Percentiles rank a stretch among this genome's conserved stretches.
These are phyloP conservation scores for Suaeda aralocaspica DNA, from an alignment of 148 eudicot species.

Conservation along the genomic window DNA sequence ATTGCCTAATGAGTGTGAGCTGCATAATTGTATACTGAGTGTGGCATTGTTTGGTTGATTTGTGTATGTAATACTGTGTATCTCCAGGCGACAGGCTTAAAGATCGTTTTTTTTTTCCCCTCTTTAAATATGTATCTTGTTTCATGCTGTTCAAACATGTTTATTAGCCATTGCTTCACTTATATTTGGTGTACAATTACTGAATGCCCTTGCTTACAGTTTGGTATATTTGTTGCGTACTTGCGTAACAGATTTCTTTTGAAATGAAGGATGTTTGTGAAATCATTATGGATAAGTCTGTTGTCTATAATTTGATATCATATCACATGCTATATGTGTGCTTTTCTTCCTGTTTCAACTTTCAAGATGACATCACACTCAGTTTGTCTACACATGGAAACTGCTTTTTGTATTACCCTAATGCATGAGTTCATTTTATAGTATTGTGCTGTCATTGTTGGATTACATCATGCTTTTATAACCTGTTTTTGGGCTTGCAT, in stretches of 20 bases:
- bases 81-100: not conserved
- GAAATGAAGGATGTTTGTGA: not conserved
- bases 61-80: not conserved
- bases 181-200: too few species aligned
- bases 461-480: not conserved
- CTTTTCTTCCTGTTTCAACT: not conserved
- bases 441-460: not conserved
- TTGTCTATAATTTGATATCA: not conserved
- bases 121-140: too few species aligned
- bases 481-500: not conserved
- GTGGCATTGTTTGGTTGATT: not conserved
- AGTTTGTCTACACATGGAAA: not conserved
- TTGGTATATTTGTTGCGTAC: too few species aligned
- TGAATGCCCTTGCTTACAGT: not conserved
- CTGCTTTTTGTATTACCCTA: conserved; percentile 4
- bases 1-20: not conserved
- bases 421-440: not conserved
- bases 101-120: too few species aligned
- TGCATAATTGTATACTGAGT: not conserved
- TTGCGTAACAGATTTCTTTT: not conserved
- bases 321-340: not conserved
- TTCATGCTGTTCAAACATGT: too few species aligned
- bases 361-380: not conserved
- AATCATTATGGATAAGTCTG: not conserved
- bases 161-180: too few species aligned